These are phyloP conservation scores for Podospora sp. DNA, from an alignment of 495 filamentous ascomycete genomes.

Conservation along the genomic window DNA sequence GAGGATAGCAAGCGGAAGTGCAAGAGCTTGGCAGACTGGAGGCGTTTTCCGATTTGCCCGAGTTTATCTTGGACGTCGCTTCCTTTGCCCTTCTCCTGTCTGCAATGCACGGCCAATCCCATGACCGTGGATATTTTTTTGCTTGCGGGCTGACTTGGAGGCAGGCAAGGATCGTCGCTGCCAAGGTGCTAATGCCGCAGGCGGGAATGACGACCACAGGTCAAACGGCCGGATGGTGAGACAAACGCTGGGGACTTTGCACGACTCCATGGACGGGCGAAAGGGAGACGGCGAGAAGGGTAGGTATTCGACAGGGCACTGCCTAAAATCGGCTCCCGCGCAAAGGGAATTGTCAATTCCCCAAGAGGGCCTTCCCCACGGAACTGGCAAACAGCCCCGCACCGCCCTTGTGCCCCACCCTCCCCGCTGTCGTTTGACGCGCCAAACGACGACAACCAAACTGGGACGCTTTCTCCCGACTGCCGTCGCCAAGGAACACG, in stretches of 20 bases:
- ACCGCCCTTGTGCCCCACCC: not conserved
- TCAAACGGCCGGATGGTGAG: not conserved
- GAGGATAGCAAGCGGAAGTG: not conserved
- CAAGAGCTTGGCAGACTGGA: not conserved
- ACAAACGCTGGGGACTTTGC: not conserved
- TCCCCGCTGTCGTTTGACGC: not conserved
- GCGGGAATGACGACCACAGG: not conserved
- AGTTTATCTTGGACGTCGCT: not conserved
- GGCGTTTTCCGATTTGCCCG: conserved; percentile 5
- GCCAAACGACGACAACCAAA: not conserved
- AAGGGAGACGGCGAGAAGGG: not conserved
- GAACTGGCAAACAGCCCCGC: not conserved
- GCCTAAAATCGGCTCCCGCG: not conserved
- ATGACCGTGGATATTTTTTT: conserved; percentile 9
- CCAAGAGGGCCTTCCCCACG: not conserved
- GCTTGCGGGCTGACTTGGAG: not conserved
- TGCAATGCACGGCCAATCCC: conserved; percentile 7
- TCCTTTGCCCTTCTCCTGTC: not conserved
- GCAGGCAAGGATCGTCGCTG: conserved; percentile 13
- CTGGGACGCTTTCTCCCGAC: conserved; percentile 16
- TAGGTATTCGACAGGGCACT: not conserved
- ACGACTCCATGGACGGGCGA: not conserved
- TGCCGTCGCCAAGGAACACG: conserved; percentile 31
- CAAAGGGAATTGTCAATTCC: not conserved
- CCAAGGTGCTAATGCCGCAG: conserved; percentile 11